Percentiles rank a stretch among this genome's conserved stretches.
Conservation (phyloP, 2,329 filamentous ascomycete species). For the Cladosporium sp. region DNA sequence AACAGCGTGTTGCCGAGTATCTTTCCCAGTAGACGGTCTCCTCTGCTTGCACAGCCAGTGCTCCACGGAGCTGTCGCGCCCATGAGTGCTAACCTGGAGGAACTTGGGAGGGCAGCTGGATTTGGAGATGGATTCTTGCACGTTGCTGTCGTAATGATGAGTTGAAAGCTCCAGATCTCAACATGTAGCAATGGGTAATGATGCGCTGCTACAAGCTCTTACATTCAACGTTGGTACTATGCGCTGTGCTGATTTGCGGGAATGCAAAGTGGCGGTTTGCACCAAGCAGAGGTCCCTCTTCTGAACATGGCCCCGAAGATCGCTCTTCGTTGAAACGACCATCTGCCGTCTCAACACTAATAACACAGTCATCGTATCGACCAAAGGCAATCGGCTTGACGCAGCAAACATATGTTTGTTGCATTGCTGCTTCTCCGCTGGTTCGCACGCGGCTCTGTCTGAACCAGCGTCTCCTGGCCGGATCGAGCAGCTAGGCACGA, state of each 20-base stretch:
- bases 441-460: background rate
- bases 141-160: constrained; percentile 73
- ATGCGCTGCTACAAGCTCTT: background rate
- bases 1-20: constrained; percentile 73
- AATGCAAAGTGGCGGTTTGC: background rate
- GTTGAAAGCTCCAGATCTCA: constrained; percentile 34
- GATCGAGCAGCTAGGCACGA: background rate
- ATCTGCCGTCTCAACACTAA: background rate
- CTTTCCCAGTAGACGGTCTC: constrained; percentile 83
- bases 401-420: background rate
- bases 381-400: background rate
- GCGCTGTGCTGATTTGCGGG: background rate
- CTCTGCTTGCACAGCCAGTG: constrained; percentile 79
- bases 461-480: background rate
- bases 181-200: background rate
- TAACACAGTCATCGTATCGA: too few species aligned
- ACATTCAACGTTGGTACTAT: background rate
- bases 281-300: background rate
- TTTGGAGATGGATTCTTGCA: constrained; percentile 94
- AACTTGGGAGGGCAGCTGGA: constrained; percentile 76
- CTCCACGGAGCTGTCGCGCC: constrained; percentile 84
- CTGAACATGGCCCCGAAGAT: background rate
- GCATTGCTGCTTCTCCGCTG: background rate
- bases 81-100: constrained; percentile 75
- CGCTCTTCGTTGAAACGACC: background rate